Conservation (phyloP, 75 land plant species). For the Azolla pinnata region DNA sequence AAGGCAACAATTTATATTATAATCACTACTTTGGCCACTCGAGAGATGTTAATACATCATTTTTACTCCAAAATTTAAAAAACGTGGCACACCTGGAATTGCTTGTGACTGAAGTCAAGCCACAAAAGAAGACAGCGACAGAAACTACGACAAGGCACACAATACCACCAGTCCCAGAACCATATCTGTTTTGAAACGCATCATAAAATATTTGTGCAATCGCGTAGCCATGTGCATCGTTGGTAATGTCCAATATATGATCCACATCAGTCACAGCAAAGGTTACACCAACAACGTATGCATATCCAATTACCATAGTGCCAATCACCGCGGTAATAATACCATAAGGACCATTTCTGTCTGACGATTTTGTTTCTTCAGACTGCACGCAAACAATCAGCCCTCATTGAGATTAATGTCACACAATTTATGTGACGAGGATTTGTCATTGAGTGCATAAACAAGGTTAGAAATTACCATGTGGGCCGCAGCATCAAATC, state of each 20-base stretch:
- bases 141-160: conserved; percentile 66
- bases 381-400: conserved; percentile 35
- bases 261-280: conserved; percentile 63
- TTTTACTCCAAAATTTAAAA: background rate
- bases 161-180: conserved; percentile 79
- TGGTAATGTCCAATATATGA: conserved; percentile 38
- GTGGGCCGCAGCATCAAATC: conserved; percentile 92
- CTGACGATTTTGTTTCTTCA: conserved; percentile 82
- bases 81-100: conserved; percentile 56
- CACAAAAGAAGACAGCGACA: conserved; percentile 80
- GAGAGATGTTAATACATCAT: background rate
- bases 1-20: background rate
- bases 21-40: no score
- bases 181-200: conserved; percentile 68
- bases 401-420: no score
- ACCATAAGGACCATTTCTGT: conserved; percentile 76
- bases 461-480: conserved; percentile 44
- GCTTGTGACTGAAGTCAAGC: conserved; percentile 87
- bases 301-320: conserved; percentile 68
- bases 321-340: conserved; percentile 60
- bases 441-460: background rate
- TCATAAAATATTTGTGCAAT: conserved; percentile 75
- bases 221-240: conserved; percentile 89
- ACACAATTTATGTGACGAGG: background rate
- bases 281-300: conserved; percentile 70